Conservation (phyloP, 139 green algal species). For the Ulvella scutata region DNA sequence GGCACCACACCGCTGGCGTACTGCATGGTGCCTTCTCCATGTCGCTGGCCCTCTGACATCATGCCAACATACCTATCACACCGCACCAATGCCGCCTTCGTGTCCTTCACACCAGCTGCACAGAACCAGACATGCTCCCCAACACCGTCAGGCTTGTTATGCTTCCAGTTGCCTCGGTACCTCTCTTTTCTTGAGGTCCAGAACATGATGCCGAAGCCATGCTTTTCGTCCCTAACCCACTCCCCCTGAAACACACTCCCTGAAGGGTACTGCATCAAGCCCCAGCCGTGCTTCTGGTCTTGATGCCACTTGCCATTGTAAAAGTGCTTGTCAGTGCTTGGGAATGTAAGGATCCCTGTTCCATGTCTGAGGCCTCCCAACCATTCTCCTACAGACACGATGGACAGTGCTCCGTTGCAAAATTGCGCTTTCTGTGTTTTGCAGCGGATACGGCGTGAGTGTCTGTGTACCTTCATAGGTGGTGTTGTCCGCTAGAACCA, state of each 20-base stretch:
- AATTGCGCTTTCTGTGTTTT: too few species aligned
- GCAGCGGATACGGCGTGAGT: too few species aligned
- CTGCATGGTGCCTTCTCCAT: not conserved
- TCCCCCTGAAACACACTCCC: not conserved
- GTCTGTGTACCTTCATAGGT: too few species aligned
- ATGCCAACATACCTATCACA: not conserved
- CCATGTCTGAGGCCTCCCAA: not conserved
- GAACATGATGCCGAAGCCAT: not conserved
- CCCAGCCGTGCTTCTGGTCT: constrained; percentile 1
- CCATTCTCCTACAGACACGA: not conserved
- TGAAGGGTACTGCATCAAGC: not conserved
- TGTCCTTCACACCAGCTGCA: not conserved
- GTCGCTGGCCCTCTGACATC: not conserved
- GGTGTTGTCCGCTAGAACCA: too few species aligned
- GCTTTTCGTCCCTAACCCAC: not conserved
- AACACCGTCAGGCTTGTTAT: not conserved
- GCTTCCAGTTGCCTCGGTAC: not conserved
- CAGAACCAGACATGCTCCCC: not conserved
- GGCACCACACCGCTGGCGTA: not conserved
- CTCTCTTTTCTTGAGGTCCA: not conserved
- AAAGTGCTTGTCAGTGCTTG: not conserved
- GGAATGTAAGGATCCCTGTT: not conserved
- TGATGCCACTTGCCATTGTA: not conserved
- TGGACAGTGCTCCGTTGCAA: too few species aligned
- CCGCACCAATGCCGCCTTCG: not conserved